Conservation (phyloP, 441 rosid species). For the Eruca vesicaria region DNA sequence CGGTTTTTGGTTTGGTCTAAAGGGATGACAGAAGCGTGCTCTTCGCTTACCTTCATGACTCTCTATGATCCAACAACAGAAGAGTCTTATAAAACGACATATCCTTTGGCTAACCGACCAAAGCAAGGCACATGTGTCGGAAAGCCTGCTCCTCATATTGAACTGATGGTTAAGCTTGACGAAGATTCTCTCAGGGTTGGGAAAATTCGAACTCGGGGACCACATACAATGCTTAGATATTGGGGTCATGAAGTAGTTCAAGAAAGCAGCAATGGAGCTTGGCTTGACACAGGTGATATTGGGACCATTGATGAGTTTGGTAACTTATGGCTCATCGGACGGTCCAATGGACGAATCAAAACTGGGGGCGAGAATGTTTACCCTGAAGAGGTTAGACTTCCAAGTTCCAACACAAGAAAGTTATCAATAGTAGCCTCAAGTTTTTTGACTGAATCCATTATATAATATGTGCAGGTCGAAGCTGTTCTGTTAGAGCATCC, state of each 20-base stretch:
- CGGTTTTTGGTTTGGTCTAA: conserved; percentile 11
- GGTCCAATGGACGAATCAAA: conserved; percentile 67
- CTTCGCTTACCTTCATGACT: conserved; percentile 74
- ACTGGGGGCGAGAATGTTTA: conserved; percentile 88
- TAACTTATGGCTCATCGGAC: conserved; percentile 75
- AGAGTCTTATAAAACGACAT: conserved; percentile 5
- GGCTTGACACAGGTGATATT: conserved; percentile 90
- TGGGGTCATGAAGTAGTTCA: conserved; percentile 46
- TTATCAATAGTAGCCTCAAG: background rate
- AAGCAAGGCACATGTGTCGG: conserved; percentile 77
- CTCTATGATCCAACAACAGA: conserved; percentile 46
- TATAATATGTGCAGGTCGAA: conserved; percentile 50
- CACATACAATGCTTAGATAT: conserved; percentile 77
- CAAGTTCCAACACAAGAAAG: conserved; percentile 12
- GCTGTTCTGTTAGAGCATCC: conserved; percentile 56
- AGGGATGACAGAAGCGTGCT: conserved; percentile 95
- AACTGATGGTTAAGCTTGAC: conserved; percentile 43
- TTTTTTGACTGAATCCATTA: background rate
- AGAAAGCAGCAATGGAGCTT: conserved; percentile 32
- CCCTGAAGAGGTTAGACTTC: conserved; percentile 76
- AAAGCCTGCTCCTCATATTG: conserved; percentile 84
- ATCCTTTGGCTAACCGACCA: conserved; percentile 19
- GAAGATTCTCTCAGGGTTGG: conserved; percentile 51
- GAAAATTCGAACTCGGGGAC: conserved; percentile 77
- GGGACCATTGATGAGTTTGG: conserved; percentile 66